Conservation (phyloP, 2,329 filamentous ascomycete genomes). For the Exserohilum turcica region DNA sequence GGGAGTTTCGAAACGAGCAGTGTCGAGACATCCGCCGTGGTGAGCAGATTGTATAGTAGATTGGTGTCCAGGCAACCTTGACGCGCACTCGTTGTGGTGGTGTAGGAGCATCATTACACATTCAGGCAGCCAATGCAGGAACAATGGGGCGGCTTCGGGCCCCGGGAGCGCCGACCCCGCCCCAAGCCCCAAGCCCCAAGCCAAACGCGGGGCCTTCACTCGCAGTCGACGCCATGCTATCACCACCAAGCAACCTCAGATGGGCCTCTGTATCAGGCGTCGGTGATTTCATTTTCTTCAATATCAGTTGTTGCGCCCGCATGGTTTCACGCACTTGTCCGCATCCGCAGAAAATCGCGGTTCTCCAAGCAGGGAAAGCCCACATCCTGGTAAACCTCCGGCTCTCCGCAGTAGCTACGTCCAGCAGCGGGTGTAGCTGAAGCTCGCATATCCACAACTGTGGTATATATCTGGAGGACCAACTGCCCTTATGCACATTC, state of each 20-base stretch:
- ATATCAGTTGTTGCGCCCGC: background rate
- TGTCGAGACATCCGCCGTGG: background rate
- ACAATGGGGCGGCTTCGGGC: background rate
- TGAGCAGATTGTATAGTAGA: background rate
- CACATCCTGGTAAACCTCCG: constrained; percentile 14
- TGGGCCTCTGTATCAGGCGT: background rate
- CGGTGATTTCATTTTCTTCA: background rate
- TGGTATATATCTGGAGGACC: background rate
- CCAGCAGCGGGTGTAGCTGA: constrained; percentile 5
- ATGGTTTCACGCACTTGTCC: background rate
- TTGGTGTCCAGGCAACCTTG: constrained; percentile 9
- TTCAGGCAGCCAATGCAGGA: constrained; percentile 4
- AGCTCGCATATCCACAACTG: background rate
- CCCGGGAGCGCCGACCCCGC: constrained; percentile 13
- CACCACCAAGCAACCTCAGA: background rate
- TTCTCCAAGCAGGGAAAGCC: background rate
- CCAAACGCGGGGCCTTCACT: constrained; percentile 3
- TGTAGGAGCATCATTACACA: background rate
- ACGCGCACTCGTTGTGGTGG: background rate
- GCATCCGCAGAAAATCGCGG: background rate
- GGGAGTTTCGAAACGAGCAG: background rate
- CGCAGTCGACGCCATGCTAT: background rate
- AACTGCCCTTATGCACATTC: background rate
- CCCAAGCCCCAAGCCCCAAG: constrained; percentile 9
- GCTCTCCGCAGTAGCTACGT: constrained; percentile 33